Conservation (phyloP, 139 green algal species). For the Astrephomene gubernaculifera region DNA sequence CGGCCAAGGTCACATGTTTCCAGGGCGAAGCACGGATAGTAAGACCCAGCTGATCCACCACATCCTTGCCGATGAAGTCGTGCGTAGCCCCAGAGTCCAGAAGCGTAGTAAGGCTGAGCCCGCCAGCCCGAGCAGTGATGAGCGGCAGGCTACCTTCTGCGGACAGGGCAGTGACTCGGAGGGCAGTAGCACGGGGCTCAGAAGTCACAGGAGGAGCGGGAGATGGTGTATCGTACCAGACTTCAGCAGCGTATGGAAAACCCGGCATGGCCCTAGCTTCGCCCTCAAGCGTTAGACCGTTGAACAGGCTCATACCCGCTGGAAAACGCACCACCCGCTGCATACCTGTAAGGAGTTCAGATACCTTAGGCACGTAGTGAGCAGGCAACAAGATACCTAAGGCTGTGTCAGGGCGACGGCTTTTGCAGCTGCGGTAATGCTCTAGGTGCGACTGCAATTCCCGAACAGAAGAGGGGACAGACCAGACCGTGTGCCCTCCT, state of each 20-base stretch:
- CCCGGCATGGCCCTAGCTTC: neutral
- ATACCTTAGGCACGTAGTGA: neutral
- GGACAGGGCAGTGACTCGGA: neutral
- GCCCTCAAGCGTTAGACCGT: neutral
- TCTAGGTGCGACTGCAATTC: neutral
- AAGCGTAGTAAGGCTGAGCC: neutral
- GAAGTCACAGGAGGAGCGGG: neutral
- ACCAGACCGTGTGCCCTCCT: neutral
- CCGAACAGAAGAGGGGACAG: neutral
- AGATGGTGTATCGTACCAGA: neutral
- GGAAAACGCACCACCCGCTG: neutral
- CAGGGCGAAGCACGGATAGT: too few relatives aligned
- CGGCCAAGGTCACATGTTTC: too few relatives aligned
- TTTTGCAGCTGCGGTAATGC: neutral
- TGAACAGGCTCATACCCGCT: neutral
- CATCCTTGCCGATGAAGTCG: neutral
- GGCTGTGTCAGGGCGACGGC: neutral
- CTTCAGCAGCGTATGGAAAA: neutral
- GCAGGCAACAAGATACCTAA: neutral
- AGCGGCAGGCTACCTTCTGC: neutral
- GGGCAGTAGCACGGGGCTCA: neutral
- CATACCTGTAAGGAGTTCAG: neutral
- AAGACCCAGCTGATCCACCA: neutral
- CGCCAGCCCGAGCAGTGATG: neutral
- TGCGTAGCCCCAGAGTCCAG: neutral